Evolutionary conservation across 1,284 basidiomycete species (phyloP), one percentile per base, ranked within the genome.

Genomic region (Pulchroboletus neoregius): DNA sequence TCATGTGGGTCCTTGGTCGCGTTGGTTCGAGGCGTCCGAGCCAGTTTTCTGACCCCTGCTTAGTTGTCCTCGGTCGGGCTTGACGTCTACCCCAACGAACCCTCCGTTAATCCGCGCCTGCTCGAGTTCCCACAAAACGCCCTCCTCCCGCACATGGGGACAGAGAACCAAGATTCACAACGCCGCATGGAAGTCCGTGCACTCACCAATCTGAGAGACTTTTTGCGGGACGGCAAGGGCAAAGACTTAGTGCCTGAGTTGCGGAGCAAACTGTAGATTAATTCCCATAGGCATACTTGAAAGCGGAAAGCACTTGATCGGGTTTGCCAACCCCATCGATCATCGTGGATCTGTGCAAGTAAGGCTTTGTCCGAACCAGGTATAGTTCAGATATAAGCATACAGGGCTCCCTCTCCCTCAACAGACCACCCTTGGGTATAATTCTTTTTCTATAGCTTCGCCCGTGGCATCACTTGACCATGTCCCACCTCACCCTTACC

Each of bases 1-100:
- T n/a, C 87, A 90, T 63, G 87, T 88, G 65, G 56, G 82, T 71
- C 6, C 13, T 43, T 35, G 11, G 11, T 26, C 38, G 13, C 20
- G 43, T 31, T 48, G 13, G 6, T 42, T 7, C 15, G 6, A 8
- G 24, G 43, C 10, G 26, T 16, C 2, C 6, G 11, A 24, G 5
- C 11, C 9, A 16, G n/a, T 15, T 20, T 34, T 11, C 15, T 36
- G 15, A 40, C 18, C 4, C 12, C 11, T 2, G n/a, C 8, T 44
- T 39, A 93, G 87, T 77, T 93, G 49, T 80, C 77, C 41, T 84
- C 84, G 2, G 87, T 90, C 16, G 94, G 94, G 18, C 73, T 97
- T 18, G 94, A 96, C 56, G 93, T 95, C 24, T 96, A 80, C 71
- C 90, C 91, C 4, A 76, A 92, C 65, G 93, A 96, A 66, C 93